Base-by-base conservation (phyloP, 1,284 basidiomycete genomes). In the Pisolithus thermaeus region DNA sequence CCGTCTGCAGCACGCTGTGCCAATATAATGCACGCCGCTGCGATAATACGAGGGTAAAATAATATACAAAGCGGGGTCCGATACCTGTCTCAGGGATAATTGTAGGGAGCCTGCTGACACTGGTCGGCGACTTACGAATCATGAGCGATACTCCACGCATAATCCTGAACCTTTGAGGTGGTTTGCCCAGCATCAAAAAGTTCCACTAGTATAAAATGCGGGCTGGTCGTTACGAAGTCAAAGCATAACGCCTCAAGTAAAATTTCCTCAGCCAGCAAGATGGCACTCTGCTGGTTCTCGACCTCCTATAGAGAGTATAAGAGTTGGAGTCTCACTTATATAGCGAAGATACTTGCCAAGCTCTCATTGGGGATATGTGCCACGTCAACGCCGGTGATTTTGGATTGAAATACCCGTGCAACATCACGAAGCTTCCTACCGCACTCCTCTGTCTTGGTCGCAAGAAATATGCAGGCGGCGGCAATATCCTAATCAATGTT, bases 401-500 rank as follows among this genome's bases (percentile, higher is more conserved):
- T 92, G 32, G 85, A 79, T 66, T 84, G 82, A 56, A 80, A 86
- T 16, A 92, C 80, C 56, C 80, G 80, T 8, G 91, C 87, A 20
- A 94, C 84, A 61, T 91, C 88, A 32, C 86, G 77, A n/a, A 94
- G 75, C 66, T 93, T 93, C 49, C 91, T 74, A 42, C 88, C 88
- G 59, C 87, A 90, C 67, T 94, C 91, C 64, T 94, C 91, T 1
- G 88, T 91, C 68, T 97, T 97, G 32, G 91, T 92, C 0, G 92
- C 90, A 41, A 97, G 78, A 64, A 96, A 97, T 47, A 97, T 83
- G 63, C 92, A 92, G 2, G 92, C 81, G 1, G 90, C 90, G 22
- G 93, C 92, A 40, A 95, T 84, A 59, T 94, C 84, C 90, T 93
- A 54, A 48, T 50, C 25, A 46, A 52, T 54, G 45, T 27, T 28